Percentiles rank a stretch among this genome's conserved stretches.
phyloP scores from a whole-genome alignment of 306 rosid genomes.

The Clitoria ternatea region DNA sequence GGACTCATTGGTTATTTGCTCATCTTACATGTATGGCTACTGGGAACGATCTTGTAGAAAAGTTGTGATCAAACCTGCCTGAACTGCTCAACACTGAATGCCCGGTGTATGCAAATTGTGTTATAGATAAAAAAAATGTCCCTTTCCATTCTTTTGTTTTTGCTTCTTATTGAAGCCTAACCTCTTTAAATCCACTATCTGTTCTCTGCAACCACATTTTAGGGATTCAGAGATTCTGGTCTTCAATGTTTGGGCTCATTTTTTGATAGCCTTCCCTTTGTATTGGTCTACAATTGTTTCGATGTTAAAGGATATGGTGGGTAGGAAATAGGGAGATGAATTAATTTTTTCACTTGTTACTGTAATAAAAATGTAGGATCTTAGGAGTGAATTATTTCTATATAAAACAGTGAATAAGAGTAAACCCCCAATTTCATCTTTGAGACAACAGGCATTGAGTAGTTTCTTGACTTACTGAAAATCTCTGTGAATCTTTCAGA shows the following conservation, averaged over 20 bases:
- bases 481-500: too few relatives aligned
- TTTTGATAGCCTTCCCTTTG: constrained; percentile 20
- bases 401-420: constrained; percentile 8
- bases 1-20: constrained; percentile 75
- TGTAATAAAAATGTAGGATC: constrained; percentile 23
- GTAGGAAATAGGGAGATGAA: constrained; percentile 25
- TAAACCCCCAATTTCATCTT: too few relatives aligned
- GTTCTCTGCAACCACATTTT: constrained; percentile 77
- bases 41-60: constrained; percentile 67
- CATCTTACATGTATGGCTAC: constrained; percentile 80
- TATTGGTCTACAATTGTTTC: constrained; percentile 22
- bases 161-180: constrained; percentile 25
- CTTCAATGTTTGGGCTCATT: constrained; percentile 26
- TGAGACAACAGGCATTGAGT: too few relatives aligned
- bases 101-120: constrained; percentile 52
- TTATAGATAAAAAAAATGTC: constrained; percentile 26
- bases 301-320: constrained; percentile 13
- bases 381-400: constrained; percentile 14
- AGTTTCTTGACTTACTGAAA: too few relatives aligned
- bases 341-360: constrained; percentile 14
- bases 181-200: constrained; percentile 24
- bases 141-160: constrained; percentile 1
- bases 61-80: constrained; percentile 16
- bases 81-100: constrained; percentile 17
- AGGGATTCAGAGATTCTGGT: constrained; percentile 64